Evolutionary conservation across 331 rosid genomes (phyloP), one percentile per base, ranked within the genome.

Genomic region (Phaseolus coccineus): DNA sequence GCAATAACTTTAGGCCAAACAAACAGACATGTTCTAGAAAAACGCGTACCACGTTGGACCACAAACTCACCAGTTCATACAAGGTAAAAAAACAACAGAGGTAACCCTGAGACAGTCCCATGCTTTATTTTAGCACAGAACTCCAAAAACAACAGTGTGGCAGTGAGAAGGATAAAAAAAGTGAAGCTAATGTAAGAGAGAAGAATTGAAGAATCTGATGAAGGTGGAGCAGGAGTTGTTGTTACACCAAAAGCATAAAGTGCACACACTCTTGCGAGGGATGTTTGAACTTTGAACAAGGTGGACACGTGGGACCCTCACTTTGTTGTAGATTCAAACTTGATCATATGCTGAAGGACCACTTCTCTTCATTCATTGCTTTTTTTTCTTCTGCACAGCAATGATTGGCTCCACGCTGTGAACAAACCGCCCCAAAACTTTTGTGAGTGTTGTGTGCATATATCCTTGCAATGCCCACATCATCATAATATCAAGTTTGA

Each of bases 51-150:
- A 28, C 76, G 52, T 75, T 74, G 27, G 15, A 50, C 4, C 37
- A 48, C 19, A 71, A 74, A 48, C 11, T 46, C 71, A 84, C 91
- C 87, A 65, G 69, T 12, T 55, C 57, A 63, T 53, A 69, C 55
- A 15, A 31, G 67, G 57, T 25, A 1, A 27, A 24, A 12, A 42
- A 5, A 51, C 13, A 66, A 65, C 30, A 65, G 25, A 63, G 24
- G 12, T 14, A 62, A 39, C 46, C 4, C 33, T 31, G 81, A 81
- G 57, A 62, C 73, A 28, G 66, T 19, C 13, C 37, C 71, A 1
- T 8, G 70, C 70, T 35, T 64, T 37, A 39, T 8, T 42, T 14
- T 9, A 39, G 71, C 28, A 37, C 8, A 65, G 16, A 37, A 65
- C 69, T 64, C 7, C 48, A 64, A n/a, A 64, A 11, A n/a, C 69